Percentiles rank a stretch among this genome's conserved stretches.
phyloP scores from a whole-genome alignment of 2,329 filamentous ascomycete species.

The Pseudofabraea citricarpa region DNA sequence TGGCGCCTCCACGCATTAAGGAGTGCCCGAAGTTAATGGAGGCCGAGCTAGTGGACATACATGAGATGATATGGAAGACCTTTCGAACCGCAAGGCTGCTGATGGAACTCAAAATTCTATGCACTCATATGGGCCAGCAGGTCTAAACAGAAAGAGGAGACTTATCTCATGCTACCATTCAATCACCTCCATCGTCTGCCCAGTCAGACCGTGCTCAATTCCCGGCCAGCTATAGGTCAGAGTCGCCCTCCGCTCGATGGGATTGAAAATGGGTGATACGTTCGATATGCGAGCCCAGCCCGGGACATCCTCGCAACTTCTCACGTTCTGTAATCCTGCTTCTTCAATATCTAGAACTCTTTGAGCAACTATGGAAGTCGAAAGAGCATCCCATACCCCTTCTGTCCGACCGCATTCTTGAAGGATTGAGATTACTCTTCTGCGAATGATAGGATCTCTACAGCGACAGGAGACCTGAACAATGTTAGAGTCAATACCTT shows the following conservation, averaged over 20 bases:
- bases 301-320: slow-evolving; percentile 10
- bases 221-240: background rate
- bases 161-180: background rate
- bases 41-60: too few species aligned
- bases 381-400: background rate
- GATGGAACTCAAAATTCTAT: too few species aligned
- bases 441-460: background rate
- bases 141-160: too few species aligned
- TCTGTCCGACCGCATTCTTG: background rate
- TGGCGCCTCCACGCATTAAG: too few species aligned
- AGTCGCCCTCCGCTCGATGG: background rate
- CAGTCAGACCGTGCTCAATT: background rate
- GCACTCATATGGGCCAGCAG: too few species aligned
- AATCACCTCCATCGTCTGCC: background rate
- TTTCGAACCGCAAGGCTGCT: too few species aligned
- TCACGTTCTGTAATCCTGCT: slow-evolving; percentile 7
- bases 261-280: background rate
- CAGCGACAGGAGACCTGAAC: background rate
- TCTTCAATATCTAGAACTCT: background rate
- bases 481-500: background rate
- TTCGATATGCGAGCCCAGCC: slow-evolving; percentile 4
- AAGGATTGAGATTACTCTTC: background rate
- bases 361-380: background rate
- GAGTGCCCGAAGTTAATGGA: too few species aligned
- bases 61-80: too few species aligned